These are phyloP conservation scores for Lomentospora prolificans DNA, from an alignment of 2,329 filamentous ascomycete genomes.

Conservation along the genomic window DNA sequence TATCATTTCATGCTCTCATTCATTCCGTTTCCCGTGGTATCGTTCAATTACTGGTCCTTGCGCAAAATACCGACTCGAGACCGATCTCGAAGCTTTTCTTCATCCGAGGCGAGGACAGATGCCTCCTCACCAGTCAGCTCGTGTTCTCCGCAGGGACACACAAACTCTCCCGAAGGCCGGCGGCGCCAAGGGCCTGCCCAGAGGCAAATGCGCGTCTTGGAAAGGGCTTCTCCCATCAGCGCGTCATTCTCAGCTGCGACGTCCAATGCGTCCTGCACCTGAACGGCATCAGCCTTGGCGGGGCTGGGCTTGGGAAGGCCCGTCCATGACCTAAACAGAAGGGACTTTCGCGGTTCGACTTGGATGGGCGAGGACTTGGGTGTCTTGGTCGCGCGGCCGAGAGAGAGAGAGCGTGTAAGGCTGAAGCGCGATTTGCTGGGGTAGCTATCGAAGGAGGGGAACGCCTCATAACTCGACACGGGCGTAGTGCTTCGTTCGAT, in stretches of 20 bases:
- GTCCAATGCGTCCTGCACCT: not conserved
- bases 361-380: not conserved
- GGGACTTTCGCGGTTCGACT: not conserved
- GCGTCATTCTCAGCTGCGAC: not conserved
- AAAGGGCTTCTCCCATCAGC: not conserved
- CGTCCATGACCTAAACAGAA: not conserved
- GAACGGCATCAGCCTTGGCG: not conserved
- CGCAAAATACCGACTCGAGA: not conserved
- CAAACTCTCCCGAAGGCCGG: not conserved
- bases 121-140: not conserved
- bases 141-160: conserved; percentile 6
- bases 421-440: not conserved
- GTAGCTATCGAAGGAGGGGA: conserved; percentile 7
- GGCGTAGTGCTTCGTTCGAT: not conserved
- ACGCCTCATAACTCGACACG: not conserved
- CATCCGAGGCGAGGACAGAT: not conserved
- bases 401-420: conserved; percentile 1
- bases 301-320: not conserved
- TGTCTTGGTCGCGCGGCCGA: not conserved
- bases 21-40: not conserved
- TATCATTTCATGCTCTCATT: not conserved
- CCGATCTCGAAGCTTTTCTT: not conserved
- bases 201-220: conserved; percentile 6
- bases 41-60: not conserved
- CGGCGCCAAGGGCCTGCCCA: conserved; percentile 4